Conservation (phyloP, 768 basidiomycete genomes). For the Suillus discolor region DNA sequence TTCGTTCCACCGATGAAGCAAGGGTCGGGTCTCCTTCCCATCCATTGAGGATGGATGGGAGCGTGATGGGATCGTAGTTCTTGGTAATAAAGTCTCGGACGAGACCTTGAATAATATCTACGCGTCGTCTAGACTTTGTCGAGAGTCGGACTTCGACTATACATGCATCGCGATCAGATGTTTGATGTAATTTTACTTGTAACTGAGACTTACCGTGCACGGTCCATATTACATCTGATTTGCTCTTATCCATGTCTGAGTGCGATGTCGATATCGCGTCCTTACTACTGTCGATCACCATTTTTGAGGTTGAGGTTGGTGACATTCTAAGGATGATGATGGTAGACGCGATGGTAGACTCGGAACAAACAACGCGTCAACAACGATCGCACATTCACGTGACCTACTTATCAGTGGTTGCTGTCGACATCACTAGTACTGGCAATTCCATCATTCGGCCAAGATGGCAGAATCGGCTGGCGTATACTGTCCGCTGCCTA, state of each 20-base stretch:
- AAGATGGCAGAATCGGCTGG: constrained; percentile 27
- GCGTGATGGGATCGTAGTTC: constrained; percentile 65
- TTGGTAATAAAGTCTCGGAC: constrained; percentile 57
- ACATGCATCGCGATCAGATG: not conserved
- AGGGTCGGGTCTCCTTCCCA: constrained; percentile 81
- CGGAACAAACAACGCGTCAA: constrained; percentile 55
- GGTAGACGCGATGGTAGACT: constrained; percentile 16
- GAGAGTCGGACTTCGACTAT: constrained; percentile 85
- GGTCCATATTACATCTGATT: constrained; percentile 49
- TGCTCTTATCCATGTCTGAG: not conserved
- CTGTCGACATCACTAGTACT: not conserved
- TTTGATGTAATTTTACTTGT: not conserved
- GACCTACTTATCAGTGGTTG: constrained; percentile 15
- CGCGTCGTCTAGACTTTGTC: constrained; percentile 65
- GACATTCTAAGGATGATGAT: not conserved
- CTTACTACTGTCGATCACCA: not conserved
- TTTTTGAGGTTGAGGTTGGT: not conserved
- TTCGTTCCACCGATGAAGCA: constrained; percentile 71
- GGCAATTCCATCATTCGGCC: not conserved
- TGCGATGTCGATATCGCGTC: constrained; percentile 6
- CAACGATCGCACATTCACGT: constrained; percentile 36
- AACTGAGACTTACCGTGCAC: constrained; percentile 55
- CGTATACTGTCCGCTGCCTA: constrained; percentile 27
- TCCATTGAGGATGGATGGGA: constrained; percentile 72
- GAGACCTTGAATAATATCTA: constrained; percentile 71